Evolutionary conservation across 2,329 filamentous ascomycete species (phyloP), one percentile per base, ranked within the genome.

Genomic region (Cryphonectria japonica): DNA sequence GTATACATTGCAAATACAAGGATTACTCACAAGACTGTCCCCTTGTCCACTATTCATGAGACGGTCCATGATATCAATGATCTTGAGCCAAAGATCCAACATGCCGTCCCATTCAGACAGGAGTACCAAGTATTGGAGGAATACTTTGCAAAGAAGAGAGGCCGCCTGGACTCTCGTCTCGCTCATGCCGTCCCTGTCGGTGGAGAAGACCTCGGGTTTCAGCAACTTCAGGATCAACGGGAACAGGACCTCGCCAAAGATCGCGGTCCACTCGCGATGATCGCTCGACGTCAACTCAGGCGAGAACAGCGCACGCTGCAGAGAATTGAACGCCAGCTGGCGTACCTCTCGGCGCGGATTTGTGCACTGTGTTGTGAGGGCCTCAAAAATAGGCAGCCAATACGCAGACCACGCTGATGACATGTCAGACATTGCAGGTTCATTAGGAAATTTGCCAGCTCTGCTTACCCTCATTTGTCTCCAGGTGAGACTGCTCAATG

Each of bases 21-120:
- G 34, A 8, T 34, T 60, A 86, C 91, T 82, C 88, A 95, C 93
- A 78, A 97, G 82, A 77, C 92, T 95, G 77, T 97, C 94, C 34
- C 93, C 93, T 80, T 97, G 94, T 0, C 95, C 95, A 77, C 93
- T 96, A 78, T 98, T 97, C 91, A 98, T 97, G 74, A 99, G 86
- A 34, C 96, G 90, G 80, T 99, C 96, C 89, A 99, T 94, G 68
- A 98, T 93, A 76, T 95, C 94, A 74, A 98, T 88, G 69, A 98
- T 97, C 80, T 92, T 92, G 62, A 96, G 83, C 96, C 96, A 99
- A 14, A 98, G 86, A 78, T 96, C 93, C 54, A 97, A 83, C 89
- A 98, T 94, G 29, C 93, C 94, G 32, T 95, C 92, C 88, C 93
- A 95, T 75, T 94, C 91, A 5, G 91, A 92, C 39, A 98, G 86